A percentile compares a stretch with the other conserved stretches of the same genome.
Evolutionary conservation across 495 filamentous ascomycete species (phyloP).

Genomic region (Tirmania nivea): DNA sequence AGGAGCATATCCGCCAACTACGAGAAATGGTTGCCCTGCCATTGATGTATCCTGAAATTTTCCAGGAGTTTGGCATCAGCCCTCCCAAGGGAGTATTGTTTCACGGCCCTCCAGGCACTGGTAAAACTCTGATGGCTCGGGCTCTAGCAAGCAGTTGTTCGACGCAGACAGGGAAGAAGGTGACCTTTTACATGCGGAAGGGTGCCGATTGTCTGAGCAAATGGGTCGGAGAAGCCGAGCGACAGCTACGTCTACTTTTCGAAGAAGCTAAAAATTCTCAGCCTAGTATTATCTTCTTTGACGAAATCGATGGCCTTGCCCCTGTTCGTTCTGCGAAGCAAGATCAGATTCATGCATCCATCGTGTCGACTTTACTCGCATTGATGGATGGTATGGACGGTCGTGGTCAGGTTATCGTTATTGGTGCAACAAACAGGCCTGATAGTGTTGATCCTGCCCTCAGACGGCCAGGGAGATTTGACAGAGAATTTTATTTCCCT

Average conservation of each 20-base stretch:
- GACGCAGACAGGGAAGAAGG: conserved; percentile 60
- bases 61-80: conserved; percentile 70
- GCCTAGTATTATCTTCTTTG: conserved; percentile 98
- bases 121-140: conserved; percentile 85
- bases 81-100: conserved; percentile 89
- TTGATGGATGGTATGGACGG: conserved; percentile 99
- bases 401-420: conserved; percentile 91
- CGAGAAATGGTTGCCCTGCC: conserved; percentile 97
- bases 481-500: conserved; percentile 94
- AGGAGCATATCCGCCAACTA: conserved; percentile 80
- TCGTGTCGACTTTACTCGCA: conserved; percentile 83
- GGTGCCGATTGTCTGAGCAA: conserved; percentile 92
- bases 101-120: conserved; percentile 89
- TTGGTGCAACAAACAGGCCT: conserved; percentile 91
- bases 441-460: conserved; percentile 93
- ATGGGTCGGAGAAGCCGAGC: conserved; percentile 96
- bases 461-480: conserved; percentile 81
- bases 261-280: conserved; percentile 89
- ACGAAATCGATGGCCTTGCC: conserved; percentile 92
- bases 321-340: conserved; percentile 92
- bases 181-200: conserved; percentile 98
- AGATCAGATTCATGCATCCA: conserved; percentile 95
- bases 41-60: conserved; percentile 86
- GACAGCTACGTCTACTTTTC: conserved; percentile 77
- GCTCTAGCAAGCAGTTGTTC: conserved; percentile 43